Conservation (phyloP, 805 yeast species). For the Candida loeiensis region DNA sequence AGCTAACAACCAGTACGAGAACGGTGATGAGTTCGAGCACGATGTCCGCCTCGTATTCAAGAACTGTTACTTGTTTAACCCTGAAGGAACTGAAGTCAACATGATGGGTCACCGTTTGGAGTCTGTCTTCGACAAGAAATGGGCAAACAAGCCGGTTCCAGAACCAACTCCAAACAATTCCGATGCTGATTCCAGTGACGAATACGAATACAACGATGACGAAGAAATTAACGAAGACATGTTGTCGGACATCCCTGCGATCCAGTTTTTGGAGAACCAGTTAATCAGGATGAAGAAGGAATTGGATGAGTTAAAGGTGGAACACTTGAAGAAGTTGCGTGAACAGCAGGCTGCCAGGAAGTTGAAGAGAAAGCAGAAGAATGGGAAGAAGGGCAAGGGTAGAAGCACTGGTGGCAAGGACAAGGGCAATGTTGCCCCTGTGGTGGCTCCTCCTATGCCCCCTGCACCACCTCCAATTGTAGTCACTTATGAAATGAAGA, state of each 20-base stretch:
- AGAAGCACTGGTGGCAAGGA: constrained; percentile 10
- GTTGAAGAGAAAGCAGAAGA: constrained; percentile 40
- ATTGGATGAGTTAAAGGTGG: constrained; percentile 75
- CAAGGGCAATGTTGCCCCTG: constrained; percentile 14
- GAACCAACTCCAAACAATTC: constrained; percentile 69
- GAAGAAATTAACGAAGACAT: constrained; percentile 53
- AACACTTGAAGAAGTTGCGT: constrained; percentile 63
- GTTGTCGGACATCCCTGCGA: constrained; percentile 80
- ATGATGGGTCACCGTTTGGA: constrained; percentile 93
- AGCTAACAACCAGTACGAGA: constrained; percentile 82
- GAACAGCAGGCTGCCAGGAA: constrained; percentile 57
- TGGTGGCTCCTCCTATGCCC: constrained; percentile 16
- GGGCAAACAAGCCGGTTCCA: constrained; percentile 64
- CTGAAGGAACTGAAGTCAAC: constrained; percentile 95
- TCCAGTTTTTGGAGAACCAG: constrained; percentile 83
- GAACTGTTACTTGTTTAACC: constrained; percentile 90
- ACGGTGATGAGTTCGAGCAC: constrained; percentile 79
- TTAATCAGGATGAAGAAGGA: constrained; percentile 81
- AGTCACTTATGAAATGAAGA: constrained; percentile 95
- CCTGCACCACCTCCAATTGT: constrained; percentile 28
- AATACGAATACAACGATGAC: constrained; percentile 46
- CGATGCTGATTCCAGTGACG: constrained; percentile 25
- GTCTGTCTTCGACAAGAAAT: constrained; percentile 76
- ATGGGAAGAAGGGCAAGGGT: constrained; percentile 15
- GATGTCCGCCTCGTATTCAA: constrained; percentile 81